Evolutionary conservation across 331 rosid genomes (phyloP).

Genomic region (Malus hybrid): DNA sequence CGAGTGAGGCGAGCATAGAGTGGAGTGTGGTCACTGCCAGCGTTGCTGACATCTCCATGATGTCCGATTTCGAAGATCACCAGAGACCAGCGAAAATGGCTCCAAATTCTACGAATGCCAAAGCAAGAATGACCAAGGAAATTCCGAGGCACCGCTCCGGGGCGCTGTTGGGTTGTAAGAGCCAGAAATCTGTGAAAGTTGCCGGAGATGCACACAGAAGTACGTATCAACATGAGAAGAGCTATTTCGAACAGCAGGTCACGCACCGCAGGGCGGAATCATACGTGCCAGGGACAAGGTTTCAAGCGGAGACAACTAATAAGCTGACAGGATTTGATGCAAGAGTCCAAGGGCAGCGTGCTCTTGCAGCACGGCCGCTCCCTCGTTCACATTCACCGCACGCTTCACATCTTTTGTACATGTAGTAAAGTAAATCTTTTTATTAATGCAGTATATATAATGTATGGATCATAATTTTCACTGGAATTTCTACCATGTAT

Average conservation of each 20-base stretch:
- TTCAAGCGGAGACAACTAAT: constrained; percentile 27
- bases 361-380: constrained; percentile 23
- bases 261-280: constrained; percentile 24
- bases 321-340: constrained; percentile 34
- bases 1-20: constrained; percentile 92
- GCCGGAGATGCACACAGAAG: constrained; percentile 45
- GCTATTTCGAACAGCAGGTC: constrained; percentile 9
- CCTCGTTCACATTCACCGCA: constrained; percentile 44
- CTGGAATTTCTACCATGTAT: neutral
- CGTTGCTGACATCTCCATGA: constrained; percentile 58
- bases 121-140: constrained; percentile 25
- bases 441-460: neutral
- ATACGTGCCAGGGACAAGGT: constrained; percentile 27
- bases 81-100: constrained; percentile 34
- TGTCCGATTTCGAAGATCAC: constrained; percentile 70
- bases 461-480: neutral
- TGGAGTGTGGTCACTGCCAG: constrained; percentile 96
- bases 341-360: constrained; percentile 36
- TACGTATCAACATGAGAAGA: constrained; percentile 25
- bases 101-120: constrained; percentile 8
- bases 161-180: constrained; percentile 62
- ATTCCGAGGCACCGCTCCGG: constrained; percentile 36
- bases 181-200: constrained; percentile 67
- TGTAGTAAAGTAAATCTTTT: constrained; percentile 13
- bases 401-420: constrained; percentile 39